A percentile compares a stretch with the other conserved stretches of the same genome.
phyloP scores from a whole-genome alignment of 495 filamentous ascomycete genomes.

The Pyrenula massariospora region DNA sequence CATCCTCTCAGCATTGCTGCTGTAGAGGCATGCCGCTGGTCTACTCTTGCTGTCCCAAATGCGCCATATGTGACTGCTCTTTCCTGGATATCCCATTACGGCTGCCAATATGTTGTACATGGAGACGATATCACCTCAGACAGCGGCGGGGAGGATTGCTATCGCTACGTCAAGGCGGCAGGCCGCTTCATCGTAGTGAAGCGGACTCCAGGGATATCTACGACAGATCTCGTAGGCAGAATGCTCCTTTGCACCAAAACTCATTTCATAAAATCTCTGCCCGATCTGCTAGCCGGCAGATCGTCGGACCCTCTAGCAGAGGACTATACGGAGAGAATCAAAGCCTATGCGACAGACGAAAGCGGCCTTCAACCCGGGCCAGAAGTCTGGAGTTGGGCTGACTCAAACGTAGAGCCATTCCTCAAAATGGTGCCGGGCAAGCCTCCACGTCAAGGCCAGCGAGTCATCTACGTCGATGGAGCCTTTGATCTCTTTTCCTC shows the following conservation, averaged over 20 bases:
- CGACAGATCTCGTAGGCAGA: constrained; percentile 89
- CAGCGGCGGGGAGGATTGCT: constrained; percentile 82
- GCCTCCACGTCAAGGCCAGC: constrained; percentile 59
- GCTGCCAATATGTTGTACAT: constrained; percentile 86
- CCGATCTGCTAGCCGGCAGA: constrained; percentile 49
- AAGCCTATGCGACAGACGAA: constrained; percentile 77
- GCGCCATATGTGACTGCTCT: constrained; percentile 93
- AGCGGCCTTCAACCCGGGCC: constrained; percentile 56
- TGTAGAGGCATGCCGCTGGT: constrained; percentile 91
- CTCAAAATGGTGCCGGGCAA: constrained; percentile 52
- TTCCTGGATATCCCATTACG: constrained; percentile 87
- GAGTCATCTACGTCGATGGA: constrained; percentile 88
- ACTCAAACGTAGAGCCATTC: constrained; percentile 46
- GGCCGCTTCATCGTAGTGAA: constrained; percentile 88
- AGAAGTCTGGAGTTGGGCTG: constrained; percentile 68
- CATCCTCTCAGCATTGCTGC: constrained; percentile 49
- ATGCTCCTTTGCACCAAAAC: constrained; percentile 89
- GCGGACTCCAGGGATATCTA: constrained; percentile 91
- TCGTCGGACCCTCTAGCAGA: constrained; percentile 56
- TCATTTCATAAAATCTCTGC: constrained; percentile 74
- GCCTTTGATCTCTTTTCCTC: constrained; percentile 96
- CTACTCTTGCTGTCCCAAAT: constrained; percentile 65
- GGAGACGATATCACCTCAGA: constrained; percentile 86
- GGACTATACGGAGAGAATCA: constrained; percentile 61
- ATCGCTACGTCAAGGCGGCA: constrained; percentile 88